These are phyloP conservation scores for Phytophthora constricta DNA, from an alignment of 352 stramenopile species.

Conservation along the genomic window DNA sequence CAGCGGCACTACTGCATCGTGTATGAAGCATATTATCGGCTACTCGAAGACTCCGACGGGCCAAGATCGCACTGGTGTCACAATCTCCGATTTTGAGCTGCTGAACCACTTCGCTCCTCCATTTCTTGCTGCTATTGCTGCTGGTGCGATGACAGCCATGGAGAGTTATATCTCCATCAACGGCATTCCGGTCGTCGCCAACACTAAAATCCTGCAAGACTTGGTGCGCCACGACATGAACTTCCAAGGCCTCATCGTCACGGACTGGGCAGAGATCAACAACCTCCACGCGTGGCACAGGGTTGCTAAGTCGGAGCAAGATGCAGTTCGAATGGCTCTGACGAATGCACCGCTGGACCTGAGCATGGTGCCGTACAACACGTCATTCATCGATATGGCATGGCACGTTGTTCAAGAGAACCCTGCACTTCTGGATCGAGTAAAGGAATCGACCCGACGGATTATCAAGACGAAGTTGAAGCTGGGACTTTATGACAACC, in stretches of 20 bases:
- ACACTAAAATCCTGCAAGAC: constrained; percentile 76
- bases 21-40: constrained; percentile 92
- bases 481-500: constrained; percentile 73
- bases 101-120: constrained; percentile 88
- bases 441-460: constrained; percentile 63
- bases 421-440: constrained; percentile 43
- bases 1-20: constrained; percentile 69
- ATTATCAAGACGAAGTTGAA: constrained; percentile 80
- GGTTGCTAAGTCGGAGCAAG: constrained; percentile 49
- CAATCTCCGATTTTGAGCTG: constrained; percentile 75
- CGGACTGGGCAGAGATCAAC: constrained; percentile 93
- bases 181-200: constrained; percentile 91
- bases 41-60: constrained; percentile 87
- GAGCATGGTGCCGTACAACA: constrained; percentile 86
- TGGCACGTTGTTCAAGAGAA: constrained; percentile 46
- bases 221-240: constrained; percentile 86
- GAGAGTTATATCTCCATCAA: constrained; percentile 95
- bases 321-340: constrained; percentile 76
- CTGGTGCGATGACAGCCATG: constrained; percentile 91
- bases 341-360: constrained; percentile 89
- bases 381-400: constrained; percentile 58
- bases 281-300: constrained; percentile 82
- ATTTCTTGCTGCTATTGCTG: constrained; percentile 84
- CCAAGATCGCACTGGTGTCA: constrained; percentile 83
- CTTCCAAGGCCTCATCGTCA: constrained; percentile 92